phyloP scores from a whole-genome alignment of 1,139 yeast genomes.

The Saccharomycopsis hybrid region DNA sequence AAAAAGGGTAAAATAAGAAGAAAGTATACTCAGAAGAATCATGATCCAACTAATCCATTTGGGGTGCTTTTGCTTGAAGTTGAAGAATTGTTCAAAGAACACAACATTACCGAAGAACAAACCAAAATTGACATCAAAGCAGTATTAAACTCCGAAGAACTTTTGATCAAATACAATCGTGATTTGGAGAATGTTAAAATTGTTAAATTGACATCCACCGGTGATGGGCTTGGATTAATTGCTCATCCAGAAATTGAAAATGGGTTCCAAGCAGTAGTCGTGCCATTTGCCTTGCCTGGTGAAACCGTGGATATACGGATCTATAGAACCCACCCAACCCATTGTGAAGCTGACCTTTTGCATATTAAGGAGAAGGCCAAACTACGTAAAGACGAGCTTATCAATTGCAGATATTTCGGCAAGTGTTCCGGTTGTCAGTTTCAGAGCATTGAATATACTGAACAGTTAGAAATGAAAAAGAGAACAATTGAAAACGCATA shows the following conservation, averaged over 20 bases:
- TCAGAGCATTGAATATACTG: constrained; percentile 67
- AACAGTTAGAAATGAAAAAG: constrained; percentile 67
- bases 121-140: constrained; percentile 58
- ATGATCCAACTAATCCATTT: constrained; percentile 72
- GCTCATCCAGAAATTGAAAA: constrained; percentile 45
- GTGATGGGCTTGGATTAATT: constrained; percentile 68
- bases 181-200: constrained; percentile 53
- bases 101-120: constrained; percentile 39
- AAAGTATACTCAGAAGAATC: constrained; percentile 52
- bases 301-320: constrained; percentile 66
- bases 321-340: constrained; percentile 70
- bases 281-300: constrained; percentile 88
- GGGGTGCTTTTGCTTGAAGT: constrained; percentile 80
- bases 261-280: constrained; percentile 41
- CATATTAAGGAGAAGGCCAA: constrained; percentile 41
- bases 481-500: constrained; percentile 78
- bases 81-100: constrained; percentile 43
- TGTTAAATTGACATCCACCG: constrained; percentile 59
- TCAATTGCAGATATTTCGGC: constrained; percentile 71
- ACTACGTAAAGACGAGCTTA: constrained; percentile 46
- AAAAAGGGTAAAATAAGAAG: constrained; percentile 34
- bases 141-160: constrained; percentile 54
- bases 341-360: constrained; percentile 66
- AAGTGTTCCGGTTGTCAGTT: constrained; percentile 90
- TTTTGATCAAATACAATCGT: constrained; percentile 52